Evolutionary conservation across 371 early-diverging fungal genomes (phyloP).

Genomic region (Mucor ambiguus): DNA sequence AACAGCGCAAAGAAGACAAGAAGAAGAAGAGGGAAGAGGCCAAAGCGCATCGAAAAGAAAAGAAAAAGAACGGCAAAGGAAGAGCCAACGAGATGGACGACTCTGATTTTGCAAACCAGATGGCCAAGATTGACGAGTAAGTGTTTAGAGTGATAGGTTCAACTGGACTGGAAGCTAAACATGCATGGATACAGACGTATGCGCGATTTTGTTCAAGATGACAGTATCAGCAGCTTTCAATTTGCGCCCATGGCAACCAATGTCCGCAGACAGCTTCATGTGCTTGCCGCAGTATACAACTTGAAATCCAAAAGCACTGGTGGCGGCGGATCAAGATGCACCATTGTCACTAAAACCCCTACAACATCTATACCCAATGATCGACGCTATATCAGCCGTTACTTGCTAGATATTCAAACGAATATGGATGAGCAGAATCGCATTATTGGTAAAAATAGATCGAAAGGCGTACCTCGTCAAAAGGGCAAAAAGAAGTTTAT

Average conservation of each 20-base stretch:
- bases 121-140: slow-evolving; percentile 24
- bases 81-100: slow-evolving; percentile 20
- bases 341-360: slow-evolving; percentile 51
- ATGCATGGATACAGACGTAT: slow-evolving; percentile 27
- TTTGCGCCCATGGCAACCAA: slow-evolving; percentile 58
- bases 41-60: slow-evolving; percentile 18
- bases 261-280: slow-evolving; percentile 54
- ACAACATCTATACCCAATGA: slow-evolving; percentile 53
- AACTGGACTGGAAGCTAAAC: not conserved
- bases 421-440: slow-evolving; percentile 33
- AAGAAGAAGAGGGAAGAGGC: slow-evolving; percentile 19
- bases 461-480: not conserved
- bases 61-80: slow-evolving; percentile 22
- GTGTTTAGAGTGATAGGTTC: not conserved
- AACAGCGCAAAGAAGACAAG: slow-evolving; percentile 26
- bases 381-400: slow-evolving; percentile 49
- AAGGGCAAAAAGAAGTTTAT: slow-evolving; percentile 14
- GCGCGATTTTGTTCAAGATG: slow-evolving; percentile 42
- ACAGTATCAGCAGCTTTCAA: slow-evolving; percentile 42
- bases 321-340: slow-evolving; percentile 39
- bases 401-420: slow-evolving; percentile 36
- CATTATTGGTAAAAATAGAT: slow-evolving; percentile 9
- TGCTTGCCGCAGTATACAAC: slow-evolving; percentile 54
- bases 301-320: slow-evolving; percentile 55
- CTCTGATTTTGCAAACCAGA: not conserved